Conservation (phyloP, 441 rosid genomes). For the Adansonia grandidieri region DNA sequence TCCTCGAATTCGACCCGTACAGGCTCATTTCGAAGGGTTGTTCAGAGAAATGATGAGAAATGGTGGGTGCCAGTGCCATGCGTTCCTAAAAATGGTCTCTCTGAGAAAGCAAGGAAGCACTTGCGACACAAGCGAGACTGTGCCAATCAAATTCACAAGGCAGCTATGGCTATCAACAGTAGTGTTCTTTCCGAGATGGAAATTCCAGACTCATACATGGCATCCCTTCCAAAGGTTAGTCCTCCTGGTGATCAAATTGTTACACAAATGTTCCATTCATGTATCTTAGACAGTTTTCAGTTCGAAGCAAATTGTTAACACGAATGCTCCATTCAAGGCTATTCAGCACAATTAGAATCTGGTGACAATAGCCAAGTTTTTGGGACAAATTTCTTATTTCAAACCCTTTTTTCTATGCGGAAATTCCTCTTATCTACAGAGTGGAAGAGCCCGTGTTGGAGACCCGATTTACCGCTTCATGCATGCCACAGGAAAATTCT, state of each 20-base stretch:
- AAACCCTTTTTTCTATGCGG: neutral
- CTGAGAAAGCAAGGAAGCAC: conserved; percentile 56
- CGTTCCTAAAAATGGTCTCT: conserved; percentile 62
- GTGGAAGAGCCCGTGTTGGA: conserved; percentile 67
- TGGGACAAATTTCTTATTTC: neutral
- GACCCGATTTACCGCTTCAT: conserved; percentile 63
- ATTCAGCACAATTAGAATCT: neutral
- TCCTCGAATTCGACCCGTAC: conserved; percentile 49
- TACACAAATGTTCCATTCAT: neutral
- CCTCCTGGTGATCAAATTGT: neutral
- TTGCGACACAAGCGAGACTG: conserved; percentile 60
- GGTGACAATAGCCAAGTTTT: neutral
- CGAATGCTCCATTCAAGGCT: no score
- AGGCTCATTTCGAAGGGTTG: conserved; percentile 67
- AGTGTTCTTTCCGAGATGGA: conserved; percentile 72
- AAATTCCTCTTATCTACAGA: conserved; percentile 36
- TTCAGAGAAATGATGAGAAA: conserved; percentile 67
- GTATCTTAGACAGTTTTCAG: neutral
- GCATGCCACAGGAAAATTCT: conserved; percentile 52
- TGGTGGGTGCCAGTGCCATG: conserved; percentile 85
- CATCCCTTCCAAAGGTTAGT: conserved; percentile 67
- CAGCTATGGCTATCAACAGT: conserved; percentile 71
- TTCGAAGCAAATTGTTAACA: no score
- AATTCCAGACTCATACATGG: conserved; percentile 65
- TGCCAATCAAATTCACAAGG: conserved; percentile 72